phyloP scores from a whole-genome alignment of 176 grass and related monocot species.

The Puccinellia tenuiflora region DNA sequence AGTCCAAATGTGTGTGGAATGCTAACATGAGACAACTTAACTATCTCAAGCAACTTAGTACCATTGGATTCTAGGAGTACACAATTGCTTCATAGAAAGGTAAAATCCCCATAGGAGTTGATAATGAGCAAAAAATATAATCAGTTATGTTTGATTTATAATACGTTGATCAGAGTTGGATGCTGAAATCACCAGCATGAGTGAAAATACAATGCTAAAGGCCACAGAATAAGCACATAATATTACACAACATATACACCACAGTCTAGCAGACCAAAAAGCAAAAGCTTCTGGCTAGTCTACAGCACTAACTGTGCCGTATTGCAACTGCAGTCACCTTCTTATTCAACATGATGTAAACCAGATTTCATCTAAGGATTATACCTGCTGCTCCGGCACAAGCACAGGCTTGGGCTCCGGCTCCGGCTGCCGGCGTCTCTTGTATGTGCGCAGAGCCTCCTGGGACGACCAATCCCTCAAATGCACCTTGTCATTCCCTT shows the following conservation, averaged over 20 bases:
- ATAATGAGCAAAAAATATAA: neutral
- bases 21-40: neutral
- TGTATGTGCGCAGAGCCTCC: conserved; percentile 42
- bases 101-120: neutral
- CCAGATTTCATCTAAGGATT: conserved; percentile 9
- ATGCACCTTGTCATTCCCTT: conserved; percentile 40
- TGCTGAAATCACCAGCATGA: conserved; percentile 6
- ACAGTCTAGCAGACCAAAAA: neutral
- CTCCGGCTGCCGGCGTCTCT: conserved; percentile 32
- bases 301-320: conserved; percentile 4
- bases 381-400: conserved; percentile 26
- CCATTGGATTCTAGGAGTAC: neutral
- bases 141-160: neutral
- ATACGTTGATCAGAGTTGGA: conserved; percentile 2
- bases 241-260: neutral
- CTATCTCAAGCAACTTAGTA: neutral
- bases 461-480: conserved; percentile 35
- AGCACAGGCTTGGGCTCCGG: conserved; percentile 3
- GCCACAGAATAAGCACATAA: neutral
- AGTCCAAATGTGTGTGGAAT: conserved; percentile 5
- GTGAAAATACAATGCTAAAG: neutral
- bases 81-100: conserved; percentile 13
- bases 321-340: conserved; percentile 17
- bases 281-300: neutral
- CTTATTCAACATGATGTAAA: neutral